A percentile compares a stretch with the other conserved stretches of the same genome.
Conservation (phyloP, 2,329 filamentous ascomycete species). For the Apiospora phragmitis region DNA sequence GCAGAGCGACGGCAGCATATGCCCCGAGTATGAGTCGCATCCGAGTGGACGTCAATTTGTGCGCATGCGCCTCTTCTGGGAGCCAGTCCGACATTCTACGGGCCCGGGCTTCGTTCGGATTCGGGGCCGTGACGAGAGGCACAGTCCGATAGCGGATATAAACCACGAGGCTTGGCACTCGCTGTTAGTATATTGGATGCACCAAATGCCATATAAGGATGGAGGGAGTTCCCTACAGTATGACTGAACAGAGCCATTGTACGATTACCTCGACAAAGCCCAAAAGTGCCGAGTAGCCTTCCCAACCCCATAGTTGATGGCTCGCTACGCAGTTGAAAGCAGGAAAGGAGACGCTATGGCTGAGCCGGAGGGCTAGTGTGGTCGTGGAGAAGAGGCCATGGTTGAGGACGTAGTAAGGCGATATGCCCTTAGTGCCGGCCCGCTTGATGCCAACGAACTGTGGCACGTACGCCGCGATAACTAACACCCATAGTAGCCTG, state of each 20-base stretch:
- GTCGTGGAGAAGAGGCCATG: constrained; percentile 18
- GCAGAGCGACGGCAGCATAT: constrained; percentile 12
- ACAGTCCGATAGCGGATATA: constrained; percentile 16
- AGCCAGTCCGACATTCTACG: constrained; percentile 17
- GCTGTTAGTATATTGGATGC: not conserved
- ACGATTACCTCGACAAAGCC: constrained; percentile 16
- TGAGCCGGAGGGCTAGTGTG: constrained; percentile 16
- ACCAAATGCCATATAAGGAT: not conserved
- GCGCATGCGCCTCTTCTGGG: constrained; percentile 14
- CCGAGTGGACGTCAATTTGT: constrained; percentile 15
- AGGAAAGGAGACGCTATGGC: constrained; percentile 15
- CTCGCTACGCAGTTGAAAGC: constrained; percentile 14
- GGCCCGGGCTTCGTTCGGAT: constrained; percentile 12
- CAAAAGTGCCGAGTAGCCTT: constrained; percentile 15
- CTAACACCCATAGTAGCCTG: constrained; percentile 14
- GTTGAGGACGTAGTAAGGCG: constrained; percentile 18
- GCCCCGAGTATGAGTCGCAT: constrained; percentile 11
- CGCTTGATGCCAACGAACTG: constrained; percentile 11
- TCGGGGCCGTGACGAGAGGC: not conserved
- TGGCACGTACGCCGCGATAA: constrained; percentile 16
- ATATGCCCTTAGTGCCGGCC: constrained; percentile 16
- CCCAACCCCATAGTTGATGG: constrained; percentile 15
- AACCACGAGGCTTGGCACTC: not conserved
- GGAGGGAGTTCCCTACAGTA: constrained; percentile 9
- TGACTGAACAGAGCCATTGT: constrained; percentile 17